Percentiles rank a stretch among this genome's conserved stretches.
Conservation (phyloP, 2,329 filamentous ascomycete genomes). For the Diaporthe longicolla region DNA sequence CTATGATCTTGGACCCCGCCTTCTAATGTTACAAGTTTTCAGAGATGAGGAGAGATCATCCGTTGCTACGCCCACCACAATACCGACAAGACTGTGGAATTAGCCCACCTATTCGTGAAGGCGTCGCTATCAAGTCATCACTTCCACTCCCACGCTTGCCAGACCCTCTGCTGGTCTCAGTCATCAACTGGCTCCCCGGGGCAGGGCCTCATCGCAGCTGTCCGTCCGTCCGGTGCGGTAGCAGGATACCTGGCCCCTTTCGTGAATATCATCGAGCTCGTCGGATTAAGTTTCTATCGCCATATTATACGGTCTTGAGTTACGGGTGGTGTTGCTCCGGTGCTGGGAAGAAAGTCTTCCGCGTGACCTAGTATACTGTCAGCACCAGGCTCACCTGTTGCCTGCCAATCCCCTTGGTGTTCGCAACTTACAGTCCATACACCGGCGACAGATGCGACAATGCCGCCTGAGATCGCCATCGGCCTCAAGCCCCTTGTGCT, state of each 20-base stretch:
- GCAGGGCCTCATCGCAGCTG: neutral
- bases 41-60: slow-evolving; percentile 68
- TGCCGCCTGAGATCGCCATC: slow-evolving; percentile 93
- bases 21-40: slow-evolving; percentile 65
- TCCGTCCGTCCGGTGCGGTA: neutral
- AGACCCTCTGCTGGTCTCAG: neutral
- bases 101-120: slow-evolving; percentile 45
- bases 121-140: slow-evolving; percentile 24
- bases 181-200: neutral
- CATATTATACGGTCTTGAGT: neutral
- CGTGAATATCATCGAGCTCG: slow-evolving; percentile 4
- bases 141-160: neutral
- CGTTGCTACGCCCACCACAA: slow-evolving; percentile 56
- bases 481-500: slow-evolving; percentile 90
- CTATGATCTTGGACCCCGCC: slow-evolving; percentile 47
- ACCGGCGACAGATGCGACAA: slow-evolving; percentile 88
- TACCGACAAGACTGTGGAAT: slow-evolving; percentile 37
- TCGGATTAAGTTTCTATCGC: neutral
- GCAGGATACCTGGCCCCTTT: neutral
- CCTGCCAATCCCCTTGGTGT: neutral
- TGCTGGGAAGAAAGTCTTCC: slow-evolving; percentile 47
- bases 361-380: slow-evolving; percentile 43
- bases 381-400: neutral
- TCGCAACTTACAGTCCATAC: slow-evolving; percentile 85
- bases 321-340: slow-evolving; percentile 24